Evolutionary conservation across 1,284 basidiomycete species (phyloP), one percentile per base, ranked within the genome.

Genomic region (Ceratobasidium sp.): DNA sequence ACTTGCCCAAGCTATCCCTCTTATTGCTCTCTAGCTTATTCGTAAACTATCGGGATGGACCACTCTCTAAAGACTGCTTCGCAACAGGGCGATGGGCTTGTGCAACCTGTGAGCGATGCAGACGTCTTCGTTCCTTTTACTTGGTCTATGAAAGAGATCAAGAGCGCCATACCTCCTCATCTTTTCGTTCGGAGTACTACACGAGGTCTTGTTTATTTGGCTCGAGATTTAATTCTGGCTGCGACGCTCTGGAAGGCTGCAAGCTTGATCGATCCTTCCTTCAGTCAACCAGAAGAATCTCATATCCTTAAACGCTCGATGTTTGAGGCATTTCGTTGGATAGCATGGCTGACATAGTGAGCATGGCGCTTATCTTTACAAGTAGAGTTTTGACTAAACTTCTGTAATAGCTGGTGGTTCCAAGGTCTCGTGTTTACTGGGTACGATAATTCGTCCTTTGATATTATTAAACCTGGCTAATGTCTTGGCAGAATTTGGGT

Each of bases 401-500:
- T 73, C 55, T 41, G 30, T 54, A 59, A 58, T 73, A 85, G 86
- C 77, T 88, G 87, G 87, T 88, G 87, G 87, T 87, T 88, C 77
- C 87, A 88, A 79, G 87, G 87, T 14, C 82, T 88, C 11, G 83
- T 85, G 35, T 86, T 88, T 76, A 64, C 52, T 23, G 52, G 62
- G 63, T 67, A 41, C 16, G 72, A 28, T 26, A 43, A n/a, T 35
- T 26, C 13, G 6, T 43, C 32, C 55, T n/a, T 2, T 7, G 8
- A 44, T 21, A 26, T 8, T 11, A 44, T 16, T 41, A 41, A 46
- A 57, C 28, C 28, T 35, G 28, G 62, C 32, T 59, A 43, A 43
- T 41, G 61, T 30, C 62, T 50, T 52, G 87, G 86, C 8, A 87
- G 87, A 0, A 82, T 88, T 49, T 89, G 87, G 87, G 87, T 88